phyloP scores from a whole-genome alignment of 2,329 filamentous ascomycete genomes.

The Hypoxylon sp. region DNA sequence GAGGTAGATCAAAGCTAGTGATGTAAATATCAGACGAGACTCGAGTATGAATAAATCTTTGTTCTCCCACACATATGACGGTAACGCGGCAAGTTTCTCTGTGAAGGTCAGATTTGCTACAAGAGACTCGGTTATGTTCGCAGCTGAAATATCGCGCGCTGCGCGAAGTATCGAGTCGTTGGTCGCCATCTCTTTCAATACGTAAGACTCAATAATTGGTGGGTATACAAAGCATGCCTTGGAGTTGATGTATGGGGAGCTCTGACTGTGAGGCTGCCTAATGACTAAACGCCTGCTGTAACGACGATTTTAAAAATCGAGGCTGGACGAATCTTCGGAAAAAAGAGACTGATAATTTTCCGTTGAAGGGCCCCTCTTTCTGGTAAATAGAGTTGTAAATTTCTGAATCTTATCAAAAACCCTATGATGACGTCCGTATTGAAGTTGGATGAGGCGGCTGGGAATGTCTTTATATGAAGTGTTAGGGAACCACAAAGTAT shows the following conservation, averaged over 20 bases:
- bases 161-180: conserved; percentile 45
- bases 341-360: background rate
- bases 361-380: no score
- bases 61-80: conserved; percentile 51
- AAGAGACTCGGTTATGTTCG: conserved; percentile 42
- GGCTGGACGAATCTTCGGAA: background rate
- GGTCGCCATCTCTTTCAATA: conserved; percentile 44
- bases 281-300: background rate
- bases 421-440: background rate
- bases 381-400: background rate
- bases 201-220: background rate
- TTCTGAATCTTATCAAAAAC: background rate
- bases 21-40: conserved; percentile 70
- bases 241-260: background rate
- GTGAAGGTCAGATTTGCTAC: conserved; percentile 49
- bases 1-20: conserved; percentile 86
- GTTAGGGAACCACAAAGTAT: conserved; percentile 5
- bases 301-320: background rate
- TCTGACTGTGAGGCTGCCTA: background rate
- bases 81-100: conserved; percentile 53
- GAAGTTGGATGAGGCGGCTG: background rate
- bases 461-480: conserved; percentile 9
- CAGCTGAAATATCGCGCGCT: conserved; percentile 46
- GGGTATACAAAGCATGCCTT: background rate
- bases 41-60: conserved; percentile 63